Conservation (phyloP, 768 basidiomycete genomes). For the Lactarius sanguifluus region DNA sequence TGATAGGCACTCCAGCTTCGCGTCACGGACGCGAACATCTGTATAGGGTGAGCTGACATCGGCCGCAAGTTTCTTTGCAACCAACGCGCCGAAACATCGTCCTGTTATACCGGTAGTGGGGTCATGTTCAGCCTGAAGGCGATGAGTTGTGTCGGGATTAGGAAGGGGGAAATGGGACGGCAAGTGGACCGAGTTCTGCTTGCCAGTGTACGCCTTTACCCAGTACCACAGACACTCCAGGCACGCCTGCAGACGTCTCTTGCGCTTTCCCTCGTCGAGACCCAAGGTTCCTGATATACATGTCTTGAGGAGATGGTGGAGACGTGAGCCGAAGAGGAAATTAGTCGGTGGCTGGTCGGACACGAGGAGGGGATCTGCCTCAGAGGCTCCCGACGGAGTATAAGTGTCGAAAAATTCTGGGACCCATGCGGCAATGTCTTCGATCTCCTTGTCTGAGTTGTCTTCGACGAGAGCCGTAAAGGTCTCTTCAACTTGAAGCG, state of each 20-base stretch:
- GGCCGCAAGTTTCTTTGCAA: not conserved
- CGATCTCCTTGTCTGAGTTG: not conserved
- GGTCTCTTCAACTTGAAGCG: not conserved
- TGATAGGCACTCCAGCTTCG: not conserved
- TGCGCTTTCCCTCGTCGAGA: not conserved
- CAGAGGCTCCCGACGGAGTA: too few species aligned
- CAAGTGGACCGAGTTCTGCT: not conserved
- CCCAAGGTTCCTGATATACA: not conserved
- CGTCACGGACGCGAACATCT: not conserved
- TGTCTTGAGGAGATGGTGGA: not conserved
- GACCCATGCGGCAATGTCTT: not conserved
- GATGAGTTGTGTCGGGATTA: not conserved
- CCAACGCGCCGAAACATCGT: not conserved
- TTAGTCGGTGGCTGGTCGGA: not conserved
- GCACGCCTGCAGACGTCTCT: not conserved
- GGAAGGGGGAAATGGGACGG: not conserved
- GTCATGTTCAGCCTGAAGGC: not conserved
- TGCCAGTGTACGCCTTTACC: not conserved
- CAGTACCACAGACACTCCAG: not conserved
- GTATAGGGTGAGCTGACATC: not conserved
- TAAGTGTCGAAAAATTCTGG: slow-evolving; percentile 1
- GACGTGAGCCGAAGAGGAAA: not conserved
- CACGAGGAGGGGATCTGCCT: not conserved
- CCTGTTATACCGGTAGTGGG: not conserved
- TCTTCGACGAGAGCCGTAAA: not conserved